A percentile compares a stretch with the other conserved stretches of the same genome.
Conservation (phyloP, 805 yeast species). For the Candida palmyrensis region DNA sequence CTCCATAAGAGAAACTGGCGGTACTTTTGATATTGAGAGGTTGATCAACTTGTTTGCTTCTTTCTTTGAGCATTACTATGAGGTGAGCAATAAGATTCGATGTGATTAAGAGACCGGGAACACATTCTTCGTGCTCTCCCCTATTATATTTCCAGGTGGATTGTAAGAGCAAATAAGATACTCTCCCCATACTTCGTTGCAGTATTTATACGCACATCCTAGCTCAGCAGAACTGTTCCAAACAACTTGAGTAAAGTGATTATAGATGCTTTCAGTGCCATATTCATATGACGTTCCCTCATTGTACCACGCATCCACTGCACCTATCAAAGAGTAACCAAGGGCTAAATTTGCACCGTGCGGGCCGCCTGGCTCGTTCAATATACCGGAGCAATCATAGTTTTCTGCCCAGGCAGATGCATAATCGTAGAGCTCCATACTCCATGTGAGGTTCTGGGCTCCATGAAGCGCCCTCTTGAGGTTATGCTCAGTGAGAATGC, state of each 20-base stretch:
- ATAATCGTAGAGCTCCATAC: constrained; percentile 21
- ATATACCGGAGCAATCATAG: constrained; percentile 30
- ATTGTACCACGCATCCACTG: constrained; percentile 36
- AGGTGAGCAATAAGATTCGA: constrained; percentile 22
- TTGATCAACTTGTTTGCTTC: constrained; percentile 58
- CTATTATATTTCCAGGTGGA: constrained; percentile 27
- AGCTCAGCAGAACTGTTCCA: constrained; percentile 29
- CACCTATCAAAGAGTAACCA: constrained; percentile 29
- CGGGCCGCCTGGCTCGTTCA: constrained; percentile 30
- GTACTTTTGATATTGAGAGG: constrained; percentile 63
- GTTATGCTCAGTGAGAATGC: constrained; percentile 24
- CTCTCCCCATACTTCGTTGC: constrained; percentile 27
- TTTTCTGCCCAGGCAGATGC: constrained; percentile 27
- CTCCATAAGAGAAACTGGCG: constrained; percentile 88
- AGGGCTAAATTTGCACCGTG: constrained; percentile 38
- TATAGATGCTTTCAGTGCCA: constrained; percentile 20
- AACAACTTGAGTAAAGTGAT: constrained; percentile 36
- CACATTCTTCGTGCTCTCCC: constrained; percentile 18
- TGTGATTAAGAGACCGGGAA: constrained; percentile 19
- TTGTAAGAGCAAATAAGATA: constrained; percentile 36
- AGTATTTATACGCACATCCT: constrained; percentile 32
- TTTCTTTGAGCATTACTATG: constrained; percentile 44
- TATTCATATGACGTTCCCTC: constrained; percentile 28
- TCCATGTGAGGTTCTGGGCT: constrained; percentile 27
- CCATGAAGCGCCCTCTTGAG: constrained; percentile 24